Conservation (phyloP, 208 protist species). For the Porcisia hertigi region DNA sequence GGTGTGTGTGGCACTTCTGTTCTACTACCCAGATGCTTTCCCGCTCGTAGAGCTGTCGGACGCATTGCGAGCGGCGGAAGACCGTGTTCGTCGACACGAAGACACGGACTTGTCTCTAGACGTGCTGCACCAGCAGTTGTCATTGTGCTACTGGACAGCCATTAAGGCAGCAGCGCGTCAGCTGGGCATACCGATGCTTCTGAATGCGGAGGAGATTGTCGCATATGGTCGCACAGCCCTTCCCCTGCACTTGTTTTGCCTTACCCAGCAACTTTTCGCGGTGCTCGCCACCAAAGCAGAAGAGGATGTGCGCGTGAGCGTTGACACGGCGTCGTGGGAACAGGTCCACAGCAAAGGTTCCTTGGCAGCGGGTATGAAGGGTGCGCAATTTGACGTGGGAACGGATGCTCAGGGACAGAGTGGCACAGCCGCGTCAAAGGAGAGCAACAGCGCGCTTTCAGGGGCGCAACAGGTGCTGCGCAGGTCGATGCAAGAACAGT, state of each 20-base stretch:
- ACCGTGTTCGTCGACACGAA: not conserved
- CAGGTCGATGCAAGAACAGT: constrained; percentile 22
- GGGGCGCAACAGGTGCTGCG: constrained; percentile 21
- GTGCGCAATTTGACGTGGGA: not conserved
- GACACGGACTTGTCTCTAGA: not conserved
- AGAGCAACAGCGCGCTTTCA: not conserved
- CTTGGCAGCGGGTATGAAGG: constrained; percentile 4
- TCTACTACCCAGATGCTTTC: constrained; percentile 59
- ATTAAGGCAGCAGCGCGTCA: constrained; percentile 19
- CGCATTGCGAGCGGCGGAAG: constrained; percentile 1
- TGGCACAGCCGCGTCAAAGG: not conserved
- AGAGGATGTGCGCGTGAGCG: constrained; percentile 40
- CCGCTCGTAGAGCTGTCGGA: constrained; percentile 25
- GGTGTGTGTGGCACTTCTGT: constrained; percentile 49
- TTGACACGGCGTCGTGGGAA: constrained; percentile 37
- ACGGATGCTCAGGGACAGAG: not conserved
- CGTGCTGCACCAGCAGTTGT: constrained; percentile 16
- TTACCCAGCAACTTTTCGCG: constrained; percentile 71
- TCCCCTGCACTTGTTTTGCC: constrained; percentile 67
- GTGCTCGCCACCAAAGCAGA: constrained; percentile 73
- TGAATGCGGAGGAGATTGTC: constrained; percentile 61
- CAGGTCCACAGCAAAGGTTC: constrained; percentile 10
- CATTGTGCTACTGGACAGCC: constrained; percentile 32
- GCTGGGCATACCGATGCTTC: constrained; percentile 45
- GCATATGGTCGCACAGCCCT: constrained; percentile 46